Evolutionary conservation across 176 grass and related monocot genomes (phyloP), one percentile per base, ranked within the genome.

Genomic region (Miscanthus lutarioriparius): DNA sequence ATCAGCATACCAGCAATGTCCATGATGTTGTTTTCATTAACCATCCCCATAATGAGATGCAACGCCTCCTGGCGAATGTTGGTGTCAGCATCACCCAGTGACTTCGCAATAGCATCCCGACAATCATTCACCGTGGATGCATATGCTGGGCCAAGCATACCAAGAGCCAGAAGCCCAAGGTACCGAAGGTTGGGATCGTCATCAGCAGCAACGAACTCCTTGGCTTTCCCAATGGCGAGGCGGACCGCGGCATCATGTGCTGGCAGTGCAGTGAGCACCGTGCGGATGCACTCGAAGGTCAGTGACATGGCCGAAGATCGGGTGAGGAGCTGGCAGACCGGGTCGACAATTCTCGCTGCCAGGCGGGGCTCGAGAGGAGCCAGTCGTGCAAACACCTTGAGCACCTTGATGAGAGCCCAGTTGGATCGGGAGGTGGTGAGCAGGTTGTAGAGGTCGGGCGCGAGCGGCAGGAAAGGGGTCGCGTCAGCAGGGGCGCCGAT

Each of bases 181-280:
- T 98, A 98, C 14, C 91, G 86, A 64, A 98, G 91, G 80, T 96
- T 98, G 39, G 93, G 87, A 87, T 98, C 96, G 78, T 94, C 91
- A 27, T 45, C 84, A 43, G 83, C 83, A 25, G 85, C 48, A 75
- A 99, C 47, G 64, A 99, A 90, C 37, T 96, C 96, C 83, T 88
- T 99, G 8, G 79, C 77, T 78, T 99, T 93, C 47, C 85, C 91
- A 70, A 96, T 87, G 36, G 93, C 93, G 0, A 99, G 88, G 56
- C 61, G 35, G 5, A 99, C 87, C 1, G 93, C 91, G 1, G 80
- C 81, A 10, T 88, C 83, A 70, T 95, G 89, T 1, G 74, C 88
- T 2, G 80, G 41, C 38, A 99, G 83, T 3, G 91, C 84, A 16
- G 89, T 87, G 44, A 95, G 62, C 65, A 96, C 89, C 2, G 83